Evolutionary conservation across 139 green algal genomes (phyloP).

Genomic region (Astrephomene gubernaculifera): DNA sequence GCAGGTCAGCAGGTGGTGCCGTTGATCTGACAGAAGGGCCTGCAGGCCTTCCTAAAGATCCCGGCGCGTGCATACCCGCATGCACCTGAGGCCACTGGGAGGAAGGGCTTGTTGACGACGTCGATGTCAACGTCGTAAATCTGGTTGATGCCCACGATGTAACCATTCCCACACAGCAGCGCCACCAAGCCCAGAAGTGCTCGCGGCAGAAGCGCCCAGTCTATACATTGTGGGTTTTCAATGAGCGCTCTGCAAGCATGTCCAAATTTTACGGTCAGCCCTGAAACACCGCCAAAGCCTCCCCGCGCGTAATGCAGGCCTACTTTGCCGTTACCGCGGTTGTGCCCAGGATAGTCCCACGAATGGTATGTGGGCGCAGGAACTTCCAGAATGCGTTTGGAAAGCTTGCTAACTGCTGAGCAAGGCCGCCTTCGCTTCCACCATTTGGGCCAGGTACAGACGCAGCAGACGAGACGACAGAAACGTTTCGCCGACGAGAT

Average conservation of each 20-base stretch:
- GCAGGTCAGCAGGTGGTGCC: too few relatives aligned
- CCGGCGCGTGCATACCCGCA: neutral
- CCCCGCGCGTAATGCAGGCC: slow-evolving; percentile 29
- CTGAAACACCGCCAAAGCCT: neutral
- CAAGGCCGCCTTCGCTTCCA: neutral
- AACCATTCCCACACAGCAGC: slow-evolving; percentile 97
- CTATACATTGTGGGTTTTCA: slow-evolving; percentile 80
- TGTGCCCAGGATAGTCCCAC: slow-evolving; percentile 90
- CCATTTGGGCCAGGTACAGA: neutral
- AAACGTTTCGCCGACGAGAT: neutral
- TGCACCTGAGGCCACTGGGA: slow-evolving; percentile 93
- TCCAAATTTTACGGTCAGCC: neutral
- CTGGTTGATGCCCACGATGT: slow-evolving; percentile 99
- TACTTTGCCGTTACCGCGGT: slow-evolving; percentile 75
- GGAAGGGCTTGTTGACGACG: slow-evolving; percentile 98
- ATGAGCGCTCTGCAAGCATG: slow-evolving; percentile 69
- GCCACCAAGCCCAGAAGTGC: slow-evolving; percentile 90
- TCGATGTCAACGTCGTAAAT: slow-evolving; percentile 98
- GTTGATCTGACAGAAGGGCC: too few relatives aligned
- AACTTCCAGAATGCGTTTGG: slow-evolving; percentile 97
- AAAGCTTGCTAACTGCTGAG: slow-evolving; percentile 59
- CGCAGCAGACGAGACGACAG: slow-evolving; percentile 12
- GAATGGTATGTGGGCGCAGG: slow-evolving; percentile 96
- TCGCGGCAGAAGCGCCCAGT: slow-evolving; percentile 91
- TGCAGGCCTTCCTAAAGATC: too few relatives aligned